phyloP scores from a whole-genome alignment of 768 basidiomycete species.

The Termitomyces sp. region DNA sequence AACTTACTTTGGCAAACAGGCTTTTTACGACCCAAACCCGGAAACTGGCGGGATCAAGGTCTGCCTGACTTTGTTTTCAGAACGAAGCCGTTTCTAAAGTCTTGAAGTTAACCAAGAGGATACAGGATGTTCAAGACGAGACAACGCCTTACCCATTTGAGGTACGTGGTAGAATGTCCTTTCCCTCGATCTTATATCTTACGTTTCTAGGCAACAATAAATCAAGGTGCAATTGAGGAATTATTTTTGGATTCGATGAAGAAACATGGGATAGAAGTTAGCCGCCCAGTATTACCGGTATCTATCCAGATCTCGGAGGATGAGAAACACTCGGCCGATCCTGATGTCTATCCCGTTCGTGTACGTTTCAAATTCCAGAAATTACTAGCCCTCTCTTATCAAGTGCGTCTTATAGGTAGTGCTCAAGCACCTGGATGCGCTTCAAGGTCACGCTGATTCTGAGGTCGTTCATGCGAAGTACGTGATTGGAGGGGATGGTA shows the following conservation, averaged over 20 bases:
- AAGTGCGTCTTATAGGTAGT: constrained; percentile 28
- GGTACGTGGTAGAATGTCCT: constrained; percentile 25
- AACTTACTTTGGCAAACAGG: constrained; percentile 31
- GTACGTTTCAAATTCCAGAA: constrained; percentile 15
- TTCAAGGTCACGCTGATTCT: constrained; percentile 26
- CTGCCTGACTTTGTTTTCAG: constrained; percentile 3
- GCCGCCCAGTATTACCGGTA: constrained; percentile 42
- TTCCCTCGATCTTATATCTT: neutral
- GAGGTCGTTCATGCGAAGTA: constrained; percentile 58
- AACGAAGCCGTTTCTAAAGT: neutral
- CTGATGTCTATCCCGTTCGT: constrained; percentile 29
- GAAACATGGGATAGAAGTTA: constrained; percentile 39
- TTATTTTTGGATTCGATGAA: constrained; percentile 55
- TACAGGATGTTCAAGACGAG: constrained; percentile 54
- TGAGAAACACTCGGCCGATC: constrained; percentile 33
- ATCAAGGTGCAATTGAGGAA: constrained; percentile 59
- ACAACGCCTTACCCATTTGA: constrained; percentile 70
- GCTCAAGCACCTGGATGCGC: constrained; percentile 33
- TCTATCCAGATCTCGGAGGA: constrained; percentile 42
- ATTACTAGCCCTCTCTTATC: neutral
- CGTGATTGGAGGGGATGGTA: constrained; percentile 73
- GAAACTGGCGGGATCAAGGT: constrained; percentile 58
- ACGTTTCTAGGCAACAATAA: constrained; percentile 41
- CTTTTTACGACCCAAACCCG: constrained; percentile 66
- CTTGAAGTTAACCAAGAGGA: constrained; percentile 53